A percentile compares a stretch with the other conserved stretches of the same genome.
These are phyloP conservation scores for Gaeumannomyces tritici DNA, from an alignment of 2,329 filamentous ascomycete genomes.

Conservation along the genomic window DNA sequence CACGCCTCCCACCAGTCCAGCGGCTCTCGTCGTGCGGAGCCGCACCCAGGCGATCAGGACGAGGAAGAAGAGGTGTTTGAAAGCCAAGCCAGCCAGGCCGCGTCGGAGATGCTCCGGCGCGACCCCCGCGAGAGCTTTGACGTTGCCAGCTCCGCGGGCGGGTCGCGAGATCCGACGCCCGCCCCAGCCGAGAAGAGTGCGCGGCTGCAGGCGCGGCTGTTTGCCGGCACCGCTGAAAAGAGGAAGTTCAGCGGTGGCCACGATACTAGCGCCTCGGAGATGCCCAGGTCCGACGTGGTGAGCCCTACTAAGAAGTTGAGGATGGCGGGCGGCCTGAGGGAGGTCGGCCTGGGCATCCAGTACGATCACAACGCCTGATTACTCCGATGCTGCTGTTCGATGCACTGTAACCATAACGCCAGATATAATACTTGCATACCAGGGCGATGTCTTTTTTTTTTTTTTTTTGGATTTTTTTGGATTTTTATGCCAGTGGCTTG, in stretches of 20 bases:
- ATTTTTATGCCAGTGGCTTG: not conserved
- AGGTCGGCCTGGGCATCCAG: slow-evolving; percentile 44
- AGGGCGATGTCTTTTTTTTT: not conserved
- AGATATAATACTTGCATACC: not conserved
- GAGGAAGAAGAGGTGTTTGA: slow-evolving; percentile 56
- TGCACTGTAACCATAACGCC: not conserved
- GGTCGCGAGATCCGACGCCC: slow-evolving; percentile 29
- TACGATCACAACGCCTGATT: slow-evolving; percentile 22
- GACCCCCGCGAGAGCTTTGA: slow-evolving; percentile 45
- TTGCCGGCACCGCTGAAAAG: slow-evolving; percentile 35
- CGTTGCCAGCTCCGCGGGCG: slow-evolving; percentile 29
- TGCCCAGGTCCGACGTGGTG: slow-evolving; percentile 16
- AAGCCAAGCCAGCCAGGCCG: slow-evolving; percentile 69
- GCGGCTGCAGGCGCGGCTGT: slow-evolving; percentile 41
- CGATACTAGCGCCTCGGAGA: slow-evolving; percentile 7
- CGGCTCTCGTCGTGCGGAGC: slow-evolving; percentile 9
- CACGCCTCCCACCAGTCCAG: slow-evolving; percentile 14
- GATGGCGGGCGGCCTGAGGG: slow-evolving; percentile 27
- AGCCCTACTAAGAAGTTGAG: slow-evolving; percentile 44
- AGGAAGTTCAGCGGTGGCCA: slow-evolving; percentile 34
- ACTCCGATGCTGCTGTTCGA: not conserved
- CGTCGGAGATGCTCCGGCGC: slow-evolving; percentile 63
- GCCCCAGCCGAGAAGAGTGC: slow-evolving; percentile 33
- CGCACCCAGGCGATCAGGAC: slow-evolving; percentile 20
- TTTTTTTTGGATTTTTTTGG: not conserved